Conservation (phyloP, 2,329 filamentous ascomycete species). For the Verticillium klebahnii region DNA sequence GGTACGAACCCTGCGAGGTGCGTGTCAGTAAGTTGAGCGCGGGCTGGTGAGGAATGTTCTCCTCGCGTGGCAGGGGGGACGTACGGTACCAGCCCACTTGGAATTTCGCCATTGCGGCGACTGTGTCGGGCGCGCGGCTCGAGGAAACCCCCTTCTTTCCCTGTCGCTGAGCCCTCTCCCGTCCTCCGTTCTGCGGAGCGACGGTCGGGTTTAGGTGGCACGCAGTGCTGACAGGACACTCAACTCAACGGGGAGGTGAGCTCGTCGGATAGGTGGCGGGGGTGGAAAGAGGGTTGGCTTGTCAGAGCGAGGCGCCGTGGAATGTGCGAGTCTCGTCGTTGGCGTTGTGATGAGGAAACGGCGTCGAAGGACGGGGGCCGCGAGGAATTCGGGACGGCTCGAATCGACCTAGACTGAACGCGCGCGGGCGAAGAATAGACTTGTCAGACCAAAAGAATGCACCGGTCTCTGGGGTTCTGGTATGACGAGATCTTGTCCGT, state of each 20-base stretch:
- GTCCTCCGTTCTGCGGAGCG: conserved; percentile 14
- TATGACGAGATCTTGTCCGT: conserved; percentile 6
- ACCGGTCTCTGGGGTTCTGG: background rate
- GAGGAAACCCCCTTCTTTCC: conserved; percentile 7
- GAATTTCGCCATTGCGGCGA: conserved; percentile 28
- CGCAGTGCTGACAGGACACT: background rate
- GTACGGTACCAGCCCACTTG: conserved; percentile 46
- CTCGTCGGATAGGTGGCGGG: background rate
- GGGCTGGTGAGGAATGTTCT: background rate
- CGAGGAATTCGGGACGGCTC: conserved; percentile 13
- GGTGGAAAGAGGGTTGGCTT: background rate
- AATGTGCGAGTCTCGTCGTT: background rate
- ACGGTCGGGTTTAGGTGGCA: conserved; percentile 11
- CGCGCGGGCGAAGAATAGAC: background rate
- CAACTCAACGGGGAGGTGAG: background rate
- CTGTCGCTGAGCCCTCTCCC: conserved; percentile 9
- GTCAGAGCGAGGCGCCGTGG: background rate
- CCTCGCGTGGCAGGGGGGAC: conserved; percentile 18
- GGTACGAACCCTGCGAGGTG: conserved; percentile 53
- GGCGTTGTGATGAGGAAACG: background rate
- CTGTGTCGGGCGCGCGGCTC: conserved; percentile 1
- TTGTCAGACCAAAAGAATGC: conserved; percentile 10
- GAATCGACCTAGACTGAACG: conserved; percentile 1
- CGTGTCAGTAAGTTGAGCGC: conserved; percentile 2
- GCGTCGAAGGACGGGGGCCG: conserved; percentile 5